These are phyloP conservation scores for Verticillium dahliae DNA, from an alignment of 2,329 filamentous ascomycete genomes.

Conservation along the genomic window DNA sequence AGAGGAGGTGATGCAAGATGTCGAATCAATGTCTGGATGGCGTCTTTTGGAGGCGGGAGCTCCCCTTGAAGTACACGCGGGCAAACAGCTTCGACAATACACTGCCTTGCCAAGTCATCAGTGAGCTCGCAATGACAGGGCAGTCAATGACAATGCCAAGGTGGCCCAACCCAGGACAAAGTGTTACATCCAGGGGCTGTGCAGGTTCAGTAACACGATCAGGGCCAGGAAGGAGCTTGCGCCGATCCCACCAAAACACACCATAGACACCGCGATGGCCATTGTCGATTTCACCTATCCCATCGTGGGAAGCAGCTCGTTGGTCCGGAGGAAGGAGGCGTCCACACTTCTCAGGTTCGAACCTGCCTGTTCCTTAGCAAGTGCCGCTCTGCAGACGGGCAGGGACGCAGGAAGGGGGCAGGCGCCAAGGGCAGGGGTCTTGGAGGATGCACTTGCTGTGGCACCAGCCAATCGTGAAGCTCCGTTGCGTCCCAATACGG, in stretches of 20 bases:
- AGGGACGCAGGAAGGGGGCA: not conserved
- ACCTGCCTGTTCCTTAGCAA: not conserved
- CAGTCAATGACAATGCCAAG: conserved; percentile 2
- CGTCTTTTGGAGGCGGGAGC: conserved; percentile 44
- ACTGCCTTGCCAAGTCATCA: conserved; percentile 49
- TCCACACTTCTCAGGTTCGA: not conserved
- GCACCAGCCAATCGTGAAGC: not conserved
- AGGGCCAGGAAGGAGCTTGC: not conserved
- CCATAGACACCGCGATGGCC: not conserved
- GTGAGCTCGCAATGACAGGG: conserved; percentile 30
- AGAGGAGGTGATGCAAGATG: not conserved
- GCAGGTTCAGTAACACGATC: not conserved
- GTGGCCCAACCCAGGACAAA: not conserved
- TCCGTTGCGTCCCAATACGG: not conserved
- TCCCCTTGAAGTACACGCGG: conserved; percentile 32
- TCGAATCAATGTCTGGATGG: too few species aligned
- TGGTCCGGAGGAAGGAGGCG: not conserved
- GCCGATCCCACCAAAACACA: not conserved
- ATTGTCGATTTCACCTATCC: not conserved
- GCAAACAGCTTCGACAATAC: conserved; percentile 42
- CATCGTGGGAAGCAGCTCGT: not conserved
- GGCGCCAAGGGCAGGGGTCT: not conserved
- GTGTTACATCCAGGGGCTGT: not conserved
- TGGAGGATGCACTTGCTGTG: not conserved
- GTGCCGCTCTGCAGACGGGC: not conserved